Conservation (phyloP, 768 basidiomycete genomes). For the Lactarius sanguifluus region DNA sequence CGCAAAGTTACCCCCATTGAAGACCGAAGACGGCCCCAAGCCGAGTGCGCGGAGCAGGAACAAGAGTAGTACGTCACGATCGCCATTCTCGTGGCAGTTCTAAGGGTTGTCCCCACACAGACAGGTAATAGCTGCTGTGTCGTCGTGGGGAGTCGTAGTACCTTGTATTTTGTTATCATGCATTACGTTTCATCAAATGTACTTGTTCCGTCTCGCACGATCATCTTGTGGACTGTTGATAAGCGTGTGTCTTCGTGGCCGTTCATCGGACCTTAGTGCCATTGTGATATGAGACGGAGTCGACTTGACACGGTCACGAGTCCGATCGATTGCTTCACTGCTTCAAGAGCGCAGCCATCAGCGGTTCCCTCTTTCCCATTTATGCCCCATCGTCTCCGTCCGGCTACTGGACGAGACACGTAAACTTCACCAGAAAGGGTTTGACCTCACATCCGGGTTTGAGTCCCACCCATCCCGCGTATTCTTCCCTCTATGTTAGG, state of each 20-base stretch:
- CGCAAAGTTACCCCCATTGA: background rate
- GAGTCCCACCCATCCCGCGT: background rate
- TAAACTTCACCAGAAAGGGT: background rate
- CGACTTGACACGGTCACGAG: background rate
- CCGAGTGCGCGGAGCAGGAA: background rate
- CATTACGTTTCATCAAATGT: too few species aligned
- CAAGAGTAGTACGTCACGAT: conserved; percentile 3
- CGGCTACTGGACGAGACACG: background rate
- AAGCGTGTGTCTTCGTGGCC: background rate
- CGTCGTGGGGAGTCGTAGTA: background rate
- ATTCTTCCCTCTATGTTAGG: background rate
- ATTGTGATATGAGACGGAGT: conserved; percentile 7
- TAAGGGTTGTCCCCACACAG: conserved; percentile 9
- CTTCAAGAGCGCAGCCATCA: background rate
- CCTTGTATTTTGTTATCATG: background rate
- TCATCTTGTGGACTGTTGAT: background rate
- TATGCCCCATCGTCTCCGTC: background rate
- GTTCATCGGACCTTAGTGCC: background rate
- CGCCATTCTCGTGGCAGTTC: background rate
- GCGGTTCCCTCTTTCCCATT: background rate
- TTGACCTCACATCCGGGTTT: background rate
- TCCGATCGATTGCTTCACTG: background rate
- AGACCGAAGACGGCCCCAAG: background rate
- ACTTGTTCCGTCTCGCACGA: background rate
- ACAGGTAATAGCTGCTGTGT: background rate